Evolutionary conservation across 768 basidiomycete species (phyloP).

Genomic region (Amanita fuliginea): DNA sequence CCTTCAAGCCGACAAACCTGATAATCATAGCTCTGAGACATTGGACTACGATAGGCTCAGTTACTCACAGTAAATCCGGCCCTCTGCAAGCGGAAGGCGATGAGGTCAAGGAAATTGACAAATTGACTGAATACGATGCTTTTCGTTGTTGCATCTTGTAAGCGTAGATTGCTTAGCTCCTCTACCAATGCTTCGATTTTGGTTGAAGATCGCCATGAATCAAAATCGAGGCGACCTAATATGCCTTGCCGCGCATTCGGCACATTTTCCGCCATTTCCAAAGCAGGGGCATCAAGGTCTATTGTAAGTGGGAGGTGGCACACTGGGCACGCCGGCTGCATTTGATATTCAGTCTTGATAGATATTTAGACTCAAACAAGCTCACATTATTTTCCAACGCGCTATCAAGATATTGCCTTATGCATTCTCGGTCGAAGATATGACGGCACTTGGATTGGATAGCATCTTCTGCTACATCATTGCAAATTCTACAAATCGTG

Average conservation of each 20-base stretch:
- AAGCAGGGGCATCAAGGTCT: constrained; percentile 87
- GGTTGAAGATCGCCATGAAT: constrained; percentile 89
- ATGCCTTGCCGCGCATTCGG: constrained; percentile 73
- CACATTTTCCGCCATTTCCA: constrained; percentile 64
- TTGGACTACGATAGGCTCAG: background rate
- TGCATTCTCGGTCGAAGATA: constrained; percentile 93
- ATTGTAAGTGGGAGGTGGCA: constrained; percentile 90
- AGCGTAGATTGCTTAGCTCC: constrained; percentile 76
- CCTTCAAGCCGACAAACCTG: constrained; percentile 93
- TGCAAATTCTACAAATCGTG: constrained; percentile 89
- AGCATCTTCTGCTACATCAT: constrained; percentile 94
- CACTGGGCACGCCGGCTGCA: constrained; percentile 84
- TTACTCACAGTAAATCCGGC: constrained; percentile 77
- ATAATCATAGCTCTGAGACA: background rate
- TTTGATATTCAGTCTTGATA: background rate
- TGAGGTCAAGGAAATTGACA: constrained; percentile 86
- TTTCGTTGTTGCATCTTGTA: constrained; percentile 85
- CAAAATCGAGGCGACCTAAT: constrained; percentile 78
- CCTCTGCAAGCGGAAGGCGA: constrained; percentile 84
- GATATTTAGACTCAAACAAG: constrained; percentile 6
- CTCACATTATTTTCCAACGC: constrained; percentile 54
- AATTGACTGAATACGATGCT: constrained; percentile 97
- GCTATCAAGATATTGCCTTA: constrained; percentile 81
- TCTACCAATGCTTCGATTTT: constrained; percentile 97
- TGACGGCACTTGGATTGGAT: constrained; percentile 91